Evolutionary conservation across 1,284 basidiomycete species (phyloP).

Genomic region (Moesziomyces globuligerus): DNA sequence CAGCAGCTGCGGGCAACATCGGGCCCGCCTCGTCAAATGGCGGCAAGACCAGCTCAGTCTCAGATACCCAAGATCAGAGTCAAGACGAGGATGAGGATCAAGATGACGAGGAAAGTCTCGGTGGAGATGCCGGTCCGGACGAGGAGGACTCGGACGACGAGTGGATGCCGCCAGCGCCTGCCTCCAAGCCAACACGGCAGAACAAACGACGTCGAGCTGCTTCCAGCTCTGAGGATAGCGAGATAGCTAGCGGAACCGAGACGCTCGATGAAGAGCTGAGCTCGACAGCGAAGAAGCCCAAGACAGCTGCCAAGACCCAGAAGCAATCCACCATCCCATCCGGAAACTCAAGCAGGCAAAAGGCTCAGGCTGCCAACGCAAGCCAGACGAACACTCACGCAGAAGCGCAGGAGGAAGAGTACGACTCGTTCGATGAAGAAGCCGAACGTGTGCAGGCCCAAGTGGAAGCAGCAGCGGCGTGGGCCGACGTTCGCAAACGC

Average conservation of each 20-base stretch:
- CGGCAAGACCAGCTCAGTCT: too few relatives aligned
- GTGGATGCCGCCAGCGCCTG: constrained; percentile 38
- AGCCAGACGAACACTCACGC: constrained; percentile 4
- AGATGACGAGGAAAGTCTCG: not conserved
- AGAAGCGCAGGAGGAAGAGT: constrained; percentile 7
- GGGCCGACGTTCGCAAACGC: constrained; percentile 35
- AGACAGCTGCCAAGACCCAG: constrained; percentile 2
- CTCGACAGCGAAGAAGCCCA: constrained; percentile 11
- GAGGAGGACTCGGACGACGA: constrained; percentile 42
- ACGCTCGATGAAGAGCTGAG: not conserved
- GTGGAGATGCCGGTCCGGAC: not conserved
- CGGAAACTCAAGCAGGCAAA: constrained; percentile 9
- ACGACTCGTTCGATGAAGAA: constrained; percentile 31
- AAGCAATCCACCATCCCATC: constrained; percentile 4
- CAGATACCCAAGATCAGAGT: not conserved
- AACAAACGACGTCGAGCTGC: constrained; percentile 15
- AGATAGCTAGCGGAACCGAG: not conserved
- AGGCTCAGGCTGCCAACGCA: constrained; percentile 3
- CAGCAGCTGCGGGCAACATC: constrained; percentile 4
- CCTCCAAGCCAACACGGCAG: constrained; percentile 2
- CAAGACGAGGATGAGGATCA: constrained; percentile 4
- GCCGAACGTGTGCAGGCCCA: constrained; percentile 36
- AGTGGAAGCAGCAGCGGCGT: constrained; percentile 38
- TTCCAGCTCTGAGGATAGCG: constrained; percentile 20
- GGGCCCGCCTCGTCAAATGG: not conserved